phyloP scores from a whole-genome alignment of 2,329 filamentous ascomycete species.

The Pyrenochaeta sp. region DNA sequence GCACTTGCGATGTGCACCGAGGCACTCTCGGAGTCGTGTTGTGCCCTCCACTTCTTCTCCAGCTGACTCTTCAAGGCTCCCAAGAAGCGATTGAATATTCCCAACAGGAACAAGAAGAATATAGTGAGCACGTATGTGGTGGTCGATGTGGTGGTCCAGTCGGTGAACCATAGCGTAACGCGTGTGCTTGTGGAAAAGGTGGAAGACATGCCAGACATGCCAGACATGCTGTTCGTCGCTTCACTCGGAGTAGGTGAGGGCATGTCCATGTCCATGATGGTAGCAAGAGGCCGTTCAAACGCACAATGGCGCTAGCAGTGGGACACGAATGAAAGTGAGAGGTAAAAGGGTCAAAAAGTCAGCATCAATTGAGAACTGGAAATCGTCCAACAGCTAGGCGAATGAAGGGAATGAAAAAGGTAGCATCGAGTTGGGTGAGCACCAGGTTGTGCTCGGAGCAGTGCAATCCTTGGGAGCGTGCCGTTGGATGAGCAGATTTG shows the following conservation, averaged over 20 bases:
- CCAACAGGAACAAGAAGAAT: slow-evolving; percentile 37
- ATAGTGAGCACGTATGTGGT: slow-evolving; percentile 34
- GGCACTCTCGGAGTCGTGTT: not conserved
- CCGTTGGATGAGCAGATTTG: slow-evolving; percentile 21
- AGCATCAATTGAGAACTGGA: not conserved
- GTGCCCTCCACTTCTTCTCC: slow-evolving; percentile 27
- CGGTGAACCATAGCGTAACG: slow-evolving; percentile 40
- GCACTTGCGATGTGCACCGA: not conserved
- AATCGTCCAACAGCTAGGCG: not conserved
- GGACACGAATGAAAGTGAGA: not conserved
- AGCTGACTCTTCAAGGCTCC: slow-evolving; percentile 37
- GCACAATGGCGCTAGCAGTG: not conserved
- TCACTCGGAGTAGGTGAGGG: not conserved
- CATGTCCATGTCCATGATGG: slow-evolving; percentile 6
- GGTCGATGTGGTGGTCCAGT: slow-evolving; percentile 38
- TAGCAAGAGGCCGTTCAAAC: not conserved
- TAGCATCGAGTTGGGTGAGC: slow-evolving; percentile 5
- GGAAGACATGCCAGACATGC: slow-evolving; percentile 34
- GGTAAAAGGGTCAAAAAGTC: not conserved
- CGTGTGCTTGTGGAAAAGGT: slow-evolving; percentile 36
- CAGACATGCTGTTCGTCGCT: slow-evolving; percentile 11
- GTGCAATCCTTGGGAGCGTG: not conserved
- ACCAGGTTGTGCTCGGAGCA: slow-evolving; percentile 2
- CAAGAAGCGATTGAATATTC: slow-evolving; percentile 42
- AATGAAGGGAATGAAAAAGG: not conserved